These are phyloP conservation scores for Prunus persica DNA, from an alignment of 306 rosid species.

Conservation along the genomic window Prunus_persica_NCBIv2 NC_034011.1:24881001-24881500, in stretches of 20 bases:
- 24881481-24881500: no score
- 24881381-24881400: conserved; percentile 34
- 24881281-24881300: conserved; percentile 99
- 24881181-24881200: background rate
- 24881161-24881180: no score
- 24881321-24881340: conserved; percentile 98
- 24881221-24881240: conserved; percentile 99
- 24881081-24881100: background rate
- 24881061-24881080: background rate
- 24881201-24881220: conserved; percentile 93
- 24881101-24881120: background rate
- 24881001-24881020: conserved; percentile 96
- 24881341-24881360: conserved; percentile 24
- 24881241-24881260: conserved; percentile 92
- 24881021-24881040: conserved; percentile 98
- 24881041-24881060: conserved; percentile 99
- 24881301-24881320: conserved; percentile 95
- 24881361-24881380: conserved; percentile 23
- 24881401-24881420: background rate
- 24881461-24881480: background rate
- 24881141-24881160: no score
- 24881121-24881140: background rate
- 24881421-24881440: conserved; percentile 15
- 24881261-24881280: conserved; percentile 99
- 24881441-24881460: conserved; percentile 19